Conservation (phyloP, 192 early-diverging fungal species). For the Coemansia sp. region DNA sequence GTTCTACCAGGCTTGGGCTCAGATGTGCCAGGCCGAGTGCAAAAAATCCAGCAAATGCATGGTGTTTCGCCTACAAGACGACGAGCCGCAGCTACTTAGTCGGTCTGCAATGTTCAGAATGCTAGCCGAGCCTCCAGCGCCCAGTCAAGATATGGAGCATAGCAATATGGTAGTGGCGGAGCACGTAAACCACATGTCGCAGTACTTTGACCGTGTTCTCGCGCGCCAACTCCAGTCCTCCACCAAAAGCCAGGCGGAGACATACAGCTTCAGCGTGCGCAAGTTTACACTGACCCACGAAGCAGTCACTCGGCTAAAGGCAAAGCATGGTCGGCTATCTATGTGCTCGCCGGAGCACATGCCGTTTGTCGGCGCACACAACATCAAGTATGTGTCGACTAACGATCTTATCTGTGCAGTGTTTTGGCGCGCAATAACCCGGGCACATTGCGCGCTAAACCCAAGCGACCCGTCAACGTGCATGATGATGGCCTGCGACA, state of each 20-base stretch:
- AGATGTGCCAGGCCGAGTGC: conserved; percentile 1
- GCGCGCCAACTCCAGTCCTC: neutral
- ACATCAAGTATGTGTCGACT: conserved; percentile 26
- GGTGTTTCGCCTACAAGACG: neutral
- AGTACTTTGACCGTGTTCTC: neutral
- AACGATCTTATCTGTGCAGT: conserved; percentile 32
- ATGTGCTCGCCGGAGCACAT: conserved; percentile 5
- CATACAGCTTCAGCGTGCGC: neutral
- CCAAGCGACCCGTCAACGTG: conserved; percentile 39
- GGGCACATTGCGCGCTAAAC: conserved; percentile 9
- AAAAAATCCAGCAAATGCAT: neutral
- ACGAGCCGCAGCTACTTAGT: neutral
- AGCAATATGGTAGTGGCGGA: neutral
- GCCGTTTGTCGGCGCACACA: neutral
- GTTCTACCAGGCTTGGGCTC: conserved; percentile 33
- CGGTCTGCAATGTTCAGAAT: neutral
- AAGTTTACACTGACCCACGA: conserved; percentile 12
- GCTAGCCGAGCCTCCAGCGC: neutral
- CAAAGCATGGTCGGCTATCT: conserved; percentile 2
- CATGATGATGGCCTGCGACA: conserved; percentile 42
- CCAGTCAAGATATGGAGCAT: neutral
- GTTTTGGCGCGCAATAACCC: conserved; percentile 46
- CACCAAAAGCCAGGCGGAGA: too few species aligned
- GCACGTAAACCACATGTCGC: neutral
- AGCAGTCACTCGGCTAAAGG: conserved; percentile 15